Evolutionary conservation across 768 basidiomycete genomes (phyloP), one percentile per base, ranked within the genome.

Genomic region (Rickenella mellea): DNA sequence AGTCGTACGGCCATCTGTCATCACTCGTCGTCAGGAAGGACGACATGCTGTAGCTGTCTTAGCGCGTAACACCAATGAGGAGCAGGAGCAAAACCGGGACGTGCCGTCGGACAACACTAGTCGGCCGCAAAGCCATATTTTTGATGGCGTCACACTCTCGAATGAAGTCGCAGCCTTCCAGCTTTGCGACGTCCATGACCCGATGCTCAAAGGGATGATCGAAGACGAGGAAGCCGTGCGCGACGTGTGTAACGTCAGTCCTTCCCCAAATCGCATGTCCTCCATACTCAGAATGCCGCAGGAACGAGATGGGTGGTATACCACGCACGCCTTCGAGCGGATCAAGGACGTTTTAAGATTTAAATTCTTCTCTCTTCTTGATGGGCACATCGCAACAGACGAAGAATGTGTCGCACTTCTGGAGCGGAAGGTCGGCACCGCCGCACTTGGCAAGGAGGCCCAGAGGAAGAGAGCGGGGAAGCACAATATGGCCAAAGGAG

Each of bases 141-240:
- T 98, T 51, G 90, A 99, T 57, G 96, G 94, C 0, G 57, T 76
- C 44, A 75, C 74, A 6, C 61, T 90, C 35, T 78, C 82, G 33
- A 80, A 83, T 51, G 86, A 94, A 58, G 84, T 88, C 0, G 91
- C 90, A 1, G 87, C 90, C 14, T 99, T 89, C 64, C 96, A 98
- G 59, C 69, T 99, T 5, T 87, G 87, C 58, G 96, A 99, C 58
- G 85, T 99, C 49, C 63, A 70, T 6, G 96, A 99, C 56, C 78
- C 81, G 5, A 82, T 92, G 73, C 61, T 96, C 37, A 76, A 76
- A 50, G 69, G 69, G 27, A 82, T 93, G 75, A 87, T 98, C 40
- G 73, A 83, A 46, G 77, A 83, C 44, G 69, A 76, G 4, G 71
- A 76, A 12, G 81, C 77, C 33, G 63, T 85, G 14, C 74, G 80